Evolutionary conservation across 768 basidiomycete species (phyloP), one percentile per base, ranked within the genome.

Genomic region (Amanita polypyramis): DNA sequence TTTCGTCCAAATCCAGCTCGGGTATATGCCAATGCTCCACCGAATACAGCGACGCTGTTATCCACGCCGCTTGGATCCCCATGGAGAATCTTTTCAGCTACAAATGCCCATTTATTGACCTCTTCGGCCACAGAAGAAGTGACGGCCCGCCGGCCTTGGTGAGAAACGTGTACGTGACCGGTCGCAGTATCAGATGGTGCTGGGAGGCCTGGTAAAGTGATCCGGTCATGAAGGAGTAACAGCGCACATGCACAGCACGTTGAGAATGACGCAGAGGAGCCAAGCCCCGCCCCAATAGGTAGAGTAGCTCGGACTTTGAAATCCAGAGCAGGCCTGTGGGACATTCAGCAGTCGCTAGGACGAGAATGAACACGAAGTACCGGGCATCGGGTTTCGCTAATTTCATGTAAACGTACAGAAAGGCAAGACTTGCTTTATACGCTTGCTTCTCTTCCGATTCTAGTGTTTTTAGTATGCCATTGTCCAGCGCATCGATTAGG

Each of bases 41-140:
- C 96, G 58, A 83, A 87, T 0, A 92, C 86, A 12, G 88, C 76
- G 30, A 97, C 90, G 15, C 93, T 87, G 63, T 99, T 98, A 62
- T 99, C 96, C 19, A 99, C 87, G 7, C 96, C 96, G 56, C 91
- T 95, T 2, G 96, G 96, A 58, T 87, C 98, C 0, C 96, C 96
- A 61, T 99, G 96, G 43, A 97, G 68, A 35, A 99, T 85, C 65
- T 98, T 98, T 69, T 99, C 96, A 9, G 85, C 76, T 44, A 97
- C 70, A 65, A 96, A 98, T 15, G 96, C 92, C 82, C 92, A 97
- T 40, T 74, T 72, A 64, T 99, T 97, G 55, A 94, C 82, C 53
- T 82, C 72, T 54, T 93, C 84, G 4, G 90, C 87, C 25, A 80
- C 66, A 9, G 64, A 60, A 32, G 68, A 70, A 15, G 84, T 69